phyloP scores from a whole-genome alignment of 2,329 filamentous ascomycete species.

The Colletotrichum sp. region DNA sequence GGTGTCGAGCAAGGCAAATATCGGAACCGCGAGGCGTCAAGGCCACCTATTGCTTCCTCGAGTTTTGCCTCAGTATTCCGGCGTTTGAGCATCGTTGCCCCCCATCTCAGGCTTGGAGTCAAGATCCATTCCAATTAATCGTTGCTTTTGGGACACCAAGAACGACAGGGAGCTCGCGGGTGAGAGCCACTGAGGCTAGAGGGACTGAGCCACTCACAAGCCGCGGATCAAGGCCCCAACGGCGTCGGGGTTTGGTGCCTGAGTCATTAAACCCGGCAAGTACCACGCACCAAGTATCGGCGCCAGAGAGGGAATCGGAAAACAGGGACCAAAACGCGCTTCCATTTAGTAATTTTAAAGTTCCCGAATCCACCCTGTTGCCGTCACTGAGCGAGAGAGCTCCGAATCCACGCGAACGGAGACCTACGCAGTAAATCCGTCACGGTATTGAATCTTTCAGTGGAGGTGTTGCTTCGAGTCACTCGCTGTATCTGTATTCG shows the following conservation, averaged over 20 bases:
- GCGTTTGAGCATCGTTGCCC: background rate
- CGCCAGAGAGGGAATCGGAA: background rate
- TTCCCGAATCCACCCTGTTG: slow-evolving; percentile 21
- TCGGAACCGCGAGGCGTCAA: background rate
- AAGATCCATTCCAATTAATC: slow-evolving; percentile 13
- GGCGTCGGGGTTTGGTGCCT: slow-evolving; percentile 8
- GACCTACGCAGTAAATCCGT: background rate
- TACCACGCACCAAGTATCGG: background rate
- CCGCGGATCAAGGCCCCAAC: background rate
- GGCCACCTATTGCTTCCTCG: background rate
- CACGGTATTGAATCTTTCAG: background rate
- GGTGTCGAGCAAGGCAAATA: background rate
- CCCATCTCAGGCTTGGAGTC: background rate
- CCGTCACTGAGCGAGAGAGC: slow-evolving; percentile 8
- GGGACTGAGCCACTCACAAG: slow-evolving; percentile 13
- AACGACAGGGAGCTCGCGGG: background rate
- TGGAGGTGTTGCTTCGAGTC: background rate
- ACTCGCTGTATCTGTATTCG: background rate
- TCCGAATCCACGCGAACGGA: slow-evolving; percentile 23
- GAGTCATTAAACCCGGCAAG: slow-evolving; percentile 5
- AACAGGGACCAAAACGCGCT: background rate
- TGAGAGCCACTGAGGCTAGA: slow-evolving; percentile 21
- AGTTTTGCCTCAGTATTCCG: background rate
- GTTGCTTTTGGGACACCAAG: background rate
- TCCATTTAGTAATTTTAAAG: slow-evolving; percentile 14